phyloP scores from a whole-genome alignment of 768 basidiomycete genomes.

The Boletus sp. region DNA sequence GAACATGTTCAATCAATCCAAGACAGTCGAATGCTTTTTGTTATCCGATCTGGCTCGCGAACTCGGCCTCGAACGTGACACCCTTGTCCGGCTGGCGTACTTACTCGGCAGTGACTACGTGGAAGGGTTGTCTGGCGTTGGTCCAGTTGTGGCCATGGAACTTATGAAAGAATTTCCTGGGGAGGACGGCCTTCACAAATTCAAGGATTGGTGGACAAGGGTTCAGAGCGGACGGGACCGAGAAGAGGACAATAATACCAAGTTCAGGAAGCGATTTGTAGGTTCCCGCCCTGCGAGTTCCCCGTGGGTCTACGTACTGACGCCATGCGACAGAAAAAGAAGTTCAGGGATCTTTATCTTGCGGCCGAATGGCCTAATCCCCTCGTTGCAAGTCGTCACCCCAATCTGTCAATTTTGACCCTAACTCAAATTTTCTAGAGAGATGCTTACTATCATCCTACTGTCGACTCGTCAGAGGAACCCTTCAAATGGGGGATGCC shows the following conservation, averaged over 20 bases:
- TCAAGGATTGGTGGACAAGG: conserved; percentile 92
- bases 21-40: conserved; percentile 97
- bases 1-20: conserved; percentile 99
- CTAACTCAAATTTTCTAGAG: conserved; percentile 44
- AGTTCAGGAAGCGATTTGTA: conserved; percentile 85
- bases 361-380: conserved; percentile 87
- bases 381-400: conserved; percentile 63
- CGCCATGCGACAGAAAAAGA: conserved; percentile 67
- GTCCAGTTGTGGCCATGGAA: conserved; percentile 96
- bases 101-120: conserved; percentile 96
- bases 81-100: conserved; percentile 87
- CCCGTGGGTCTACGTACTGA: conserved; percentile 7
- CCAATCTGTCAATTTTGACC: conserved; percentile 2
- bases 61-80: conserved; percentile 81
- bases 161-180: conserved; percentile 92
- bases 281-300: conserved; percentile 34
- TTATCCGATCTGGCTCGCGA: conserved; percentile 81
- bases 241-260: conserved; percentile 65
- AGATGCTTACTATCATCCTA: conserved; percentile 91
- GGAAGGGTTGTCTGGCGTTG: conserved; percentile 87
- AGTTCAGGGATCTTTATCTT: conserved; percentile 81
- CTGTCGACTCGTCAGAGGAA: conserved; percentile 88
- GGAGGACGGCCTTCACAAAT: conserved; percentile 75
- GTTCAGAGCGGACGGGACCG: conserved; percentile 90
- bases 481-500: conserved; percentile 96